Evolutionary conservation across 306 rosid genomes (phyloP), one percentile per base, ranked within the genome.

Genomic region (Comarum palustre): DNA sequence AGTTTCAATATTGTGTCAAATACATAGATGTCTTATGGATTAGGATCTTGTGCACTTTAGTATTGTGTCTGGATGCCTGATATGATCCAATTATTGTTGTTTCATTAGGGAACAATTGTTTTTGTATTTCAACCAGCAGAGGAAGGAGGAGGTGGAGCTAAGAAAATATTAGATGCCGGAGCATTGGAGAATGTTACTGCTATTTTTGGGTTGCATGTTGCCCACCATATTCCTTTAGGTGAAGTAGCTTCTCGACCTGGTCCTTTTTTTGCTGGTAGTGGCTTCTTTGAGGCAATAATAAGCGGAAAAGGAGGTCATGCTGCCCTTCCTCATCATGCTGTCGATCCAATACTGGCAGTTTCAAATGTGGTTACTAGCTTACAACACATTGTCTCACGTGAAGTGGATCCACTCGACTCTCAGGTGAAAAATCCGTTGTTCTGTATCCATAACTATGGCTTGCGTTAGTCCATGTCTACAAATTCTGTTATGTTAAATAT

Each of bases 101-200:
- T 55, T 72, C 67, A 72, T 60, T 52, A 93, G 97, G 98, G 98
- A 48, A 90, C 97, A 36, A 85, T 93, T 25, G 82, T 93, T 73
- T 96, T 93, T 81, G 89, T 93, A 75, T 93, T 90, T 83, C 98
- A 93, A 87, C 98, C 98, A 64, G 98, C 93, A 10, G 98, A 93
- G 84, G 97, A 93, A 85, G 97, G 90, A 78, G 89, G 90, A 74
- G 93, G 78, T 41, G 97, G 98, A 72, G 96, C 97, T 32, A 78
- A 75, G 80, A 85, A 83, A 72, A 73, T 93, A 51, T 3, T 93
- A 61, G 92, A 84, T 6, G 52, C 84, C 48, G 92, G 91, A 72
- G 92, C 38, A 63, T 75, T 93, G 54, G 88, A 87, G 69, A 93
- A 89, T 83, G 93, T 93, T 55, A 60, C 63, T 13, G 97, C 98